A percentile compares a stretch with the other conserved stretches of the same genome.
These are phyloP conservation scores for Sicyos baderoa DNA, from an alignment of 306 rosid genomes.

Conservation along the genomic window DNA sequence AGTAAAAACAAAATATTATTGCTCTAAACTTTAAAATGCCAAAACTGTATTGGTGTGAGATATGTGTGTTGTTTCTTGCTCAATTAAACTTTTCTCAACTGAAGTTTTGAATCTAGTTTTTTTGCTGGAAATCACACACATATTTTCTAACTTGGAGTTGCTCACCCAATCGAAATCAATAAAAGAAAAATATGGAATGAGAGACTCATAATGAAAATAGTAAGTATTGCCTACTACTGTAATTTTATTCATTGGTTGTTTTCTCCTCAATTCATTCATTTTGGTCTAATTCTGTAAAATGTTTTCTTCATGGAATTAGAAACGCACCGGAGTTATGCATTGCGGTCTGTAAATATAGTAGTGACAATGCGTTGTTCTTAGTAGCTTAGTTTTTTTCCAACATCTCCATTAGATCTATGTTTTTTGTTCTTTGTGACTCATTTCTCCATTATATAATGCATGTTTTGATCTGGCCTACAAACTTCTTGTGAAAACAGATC, in stretches of 20 bases:
- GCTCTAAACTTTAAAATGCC: not conserved
- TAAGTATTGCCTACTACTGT: not conserved
- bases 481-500: conserved; percentile 31
- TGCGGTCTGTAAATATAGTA: not conserved
- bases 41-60: not conserved
- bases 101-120: not conserved
- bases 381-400: not conserved
- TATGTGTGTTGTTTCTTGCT: not conserved
- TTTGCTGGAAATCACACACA: not conserved
- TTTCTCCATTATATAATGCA: not conserved
- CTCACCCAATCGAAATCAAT: not conserved
- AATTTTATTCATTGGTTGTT: not conserved
- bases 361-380: conserved; percentile 6
- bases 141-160: not conserved
- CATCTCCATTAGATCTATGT: not conserved
- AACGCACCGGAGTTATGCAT: not conserved
- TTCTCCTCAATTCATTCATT: not conserved
- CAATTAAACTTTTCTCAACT: not conserved
- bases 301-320: not conserved
- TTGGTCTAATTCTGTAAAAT: not conserved
- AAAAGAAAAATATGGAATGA: not conserved
- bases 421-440: not conserved
- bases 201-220: not conserved
- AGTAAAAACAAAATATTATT: not conserved
- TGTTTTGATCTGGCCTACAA: conserved; percentile 21